phyloP scores from a whole-genome alignment of 176 grass and related monocot genomes.

The Puccinellia tenuiflora region DNA sequence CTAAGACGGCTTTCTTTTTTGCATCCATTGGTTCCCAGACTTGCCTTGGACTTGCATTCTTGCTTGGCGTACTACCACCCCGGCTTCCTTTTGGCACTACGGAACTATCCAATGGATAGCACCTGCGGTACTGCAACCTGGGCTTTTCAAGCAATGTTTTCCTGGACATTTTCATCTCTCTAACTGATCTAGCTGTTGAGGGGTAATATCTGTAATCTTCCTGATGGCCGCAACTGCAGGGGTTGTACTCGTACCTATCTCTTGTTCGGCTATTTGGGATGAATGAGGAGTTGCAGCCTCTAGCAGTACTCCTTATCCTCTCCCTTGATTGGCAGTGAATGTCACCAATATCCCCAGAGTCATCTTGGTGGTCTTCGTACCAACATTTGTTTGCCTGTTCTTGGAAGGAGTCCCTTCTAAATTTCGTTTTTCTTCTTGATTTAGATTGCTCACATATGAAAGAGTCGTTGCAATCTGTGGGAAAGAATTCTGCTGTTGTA shows the following conservation, averaged over 20 bases:
- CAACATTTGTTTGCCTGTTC: slow-evolving; percentile 38
- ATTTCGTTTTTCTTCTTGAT: slow-evolving; percentile 47
- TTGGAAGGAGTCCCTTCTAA: slow-evolving; percentile 40
- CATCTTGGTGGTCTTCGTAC: slow-evolving; percentile 31
- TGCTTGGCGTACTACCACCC: slow-evolving; percentile 36
- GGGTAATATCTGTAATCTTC: slow-evolving; percentile 24
- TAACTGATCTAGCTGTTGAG: slow-evolving; percentile 33
- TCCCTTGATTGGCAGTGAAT: slow-evolving; percentile 42
- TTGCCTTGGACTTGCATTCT: slow-evolving; percentile 67
- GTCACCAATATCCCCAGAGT: slow-evolving; percentile 32
- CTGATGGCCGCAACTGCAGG: slow-evolving; percentile 49
- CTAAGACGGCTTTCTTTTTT: slow-evolving; percentile 46
- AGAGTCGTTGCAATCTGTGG: slow-evolving; percentile 28
- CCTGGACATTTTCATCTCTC: slow-evolving; percentile 52
- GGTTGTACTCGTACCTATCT: slow-evolving; percentile 51
- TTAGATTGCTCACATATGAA: slow-evolving; percentile 57
- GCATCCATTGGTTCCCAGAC: slow-evolving; percentile 84
- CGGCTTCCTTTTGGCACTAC: slow-evolving; percentile 40
- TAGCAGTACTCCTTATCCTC: slow-evolving; percentile 37
- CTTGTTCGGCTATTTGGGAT: slow-evolving; percentile 41
- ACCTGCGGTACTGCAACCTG: slow-evolving; percentile 55
- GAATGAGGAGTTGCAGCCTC: slow-evolving; percentile 26
- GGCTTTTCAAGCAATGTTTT: slow-evolving; percentile 39
- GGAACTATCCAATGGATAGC: slow-evolving; percentile 39
- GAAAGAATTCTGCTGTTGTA: slow-evolving; percentile 24